Evolutionary conservation across 768 basidiomycete species (phyloP), one percentile per base, ranked within the genome.

Genomic region (Leccinum obscurum): DNA sequence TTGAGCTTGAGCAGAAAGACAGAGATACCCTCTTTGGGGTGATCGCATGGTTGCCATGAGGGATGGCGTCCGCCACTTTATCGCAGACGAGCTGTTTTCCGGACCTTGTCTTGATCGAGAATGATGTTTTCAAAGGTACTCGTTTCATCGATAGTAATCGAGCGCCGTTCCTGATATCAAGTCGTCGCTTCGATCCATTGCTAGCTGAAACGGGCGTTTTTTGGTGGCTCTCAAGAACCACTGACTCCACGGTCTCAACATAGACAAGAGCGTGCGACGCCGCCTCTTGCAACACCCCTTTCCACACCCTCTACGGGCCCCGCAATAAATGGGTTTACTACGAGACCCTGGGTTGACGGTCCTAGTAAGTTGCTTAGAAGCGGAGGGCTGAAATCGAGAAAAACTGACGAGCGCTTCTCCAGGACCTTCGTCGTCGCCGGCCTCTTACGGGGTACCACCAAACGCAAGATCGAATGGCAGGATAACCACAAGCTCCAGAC

Each of bases 11-110:
- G 28, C 6, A 51, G 17, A 28, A 51, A 51, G 50, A n/a, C 28
- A 35, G 30, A 20, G 52, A 53, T 53, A 4, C 52, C 50, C 15
- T 35, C 52, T 53, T 53, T 35, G 30, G 34, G 52, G 30, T 53
- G 4, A 22, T 53, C 52, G 52, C 52, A 53, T 35, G 52, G n/a
- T 53, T 53, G 4, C 52, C 52, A 53, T 53, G 52, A 53, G 52
- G 52, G n/a, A 6, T 4, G 34, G 30, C 14, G 14, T 9, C 35
- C 34, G 30, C 52, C 34, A 51, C 28, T n/a, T 28, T 15, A 51
- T 30, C 24, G 26, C 9, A 51, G 50, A 51, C 15, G 28, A 28
- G 28, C 6, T 30, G 28, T 6, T 11, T 20, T 8, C 50, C 7
- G 15, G 30, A 0, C 20, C 17, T 52, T 28, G 50, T 28, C 50